A percentile compares a stretch with the other conserved stretches of the same genome.
These are phyloP conservation scores for Pythium periplocum DNA, from an alignment of 352 stramenopile species.

Conservation along the genomic window DNA sequence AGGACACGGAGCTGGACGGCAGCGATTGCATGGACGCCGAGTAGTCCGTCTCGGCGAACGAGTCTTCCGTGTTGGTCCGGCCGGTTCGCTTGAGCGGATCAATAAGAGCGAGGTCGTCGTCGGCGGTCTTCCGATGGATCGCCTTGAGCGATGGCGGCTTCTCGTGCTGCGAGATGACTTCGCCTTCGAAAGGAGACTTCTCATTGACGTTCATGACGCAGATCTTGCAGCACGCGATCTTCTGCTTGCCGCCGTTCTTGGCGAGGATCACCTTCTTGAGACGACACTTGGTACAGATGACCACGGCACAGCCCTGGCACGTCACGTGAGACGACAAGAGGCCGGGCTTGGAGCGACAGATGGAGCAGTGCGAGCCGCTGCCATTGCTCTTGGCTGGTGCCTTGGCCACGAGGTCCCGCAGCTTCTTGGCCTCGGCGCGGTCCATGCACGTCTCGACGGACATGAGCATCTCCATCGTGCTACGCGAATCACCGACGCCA, in stretches of 20 bases:
- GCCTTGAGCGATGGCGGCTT: constrained; percentile 24
- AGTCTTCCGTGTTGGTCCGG: constrained; percentile 15
- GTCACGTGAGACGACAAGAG: constrained; percentile 48
- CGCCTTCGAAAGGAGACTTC: constrained; percentile 56
- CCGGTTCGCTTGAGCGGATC: background rate
- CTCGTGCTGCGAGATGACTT: constrained; percentile 22
- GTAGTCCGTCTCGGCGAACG: constrained; percentile 54
- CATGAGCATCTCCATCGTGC: constrained; percentile 65
- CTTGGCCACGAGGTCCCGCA: constrained; percentile 47
- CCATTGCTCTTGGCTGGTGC: constrained; percentile 30
- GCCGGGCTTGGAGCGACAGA: constrained; percentile 49
- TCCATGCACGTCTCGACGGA: constrained; percentile 34
- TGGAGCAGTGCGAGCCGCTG: constrained; percentile 47
- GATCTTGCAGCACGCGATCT: constrained; percentile 68
- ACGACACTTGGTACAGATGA: constrained; percentile 73
- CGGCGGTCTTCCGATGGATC: constrained; percentile 20
- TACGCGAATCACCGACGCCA: constrained; percentile 61
- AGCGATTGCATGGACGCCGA: constrained; percentile 53
- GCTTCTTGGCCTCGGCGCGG: constrained; percentile 62
- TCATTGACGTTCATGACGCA: constrained; percentile 66
- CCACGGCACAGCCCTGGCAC: constrained; percentile 60
- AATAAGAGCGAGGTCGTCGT: constrained; percentile 1
- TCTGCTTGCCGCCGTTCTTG: constrained; percentile 44
- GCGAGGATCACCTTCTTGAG: constrained; percentile 56
- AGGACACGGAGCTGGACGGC: constrained; percentile 49